Percentiles rank a stretch among this genome's conserved stretches.
Evolutionary conservation across 441 rosid genomes (phyloP).

Genomic region (Jatropha podagrica): DNA sequence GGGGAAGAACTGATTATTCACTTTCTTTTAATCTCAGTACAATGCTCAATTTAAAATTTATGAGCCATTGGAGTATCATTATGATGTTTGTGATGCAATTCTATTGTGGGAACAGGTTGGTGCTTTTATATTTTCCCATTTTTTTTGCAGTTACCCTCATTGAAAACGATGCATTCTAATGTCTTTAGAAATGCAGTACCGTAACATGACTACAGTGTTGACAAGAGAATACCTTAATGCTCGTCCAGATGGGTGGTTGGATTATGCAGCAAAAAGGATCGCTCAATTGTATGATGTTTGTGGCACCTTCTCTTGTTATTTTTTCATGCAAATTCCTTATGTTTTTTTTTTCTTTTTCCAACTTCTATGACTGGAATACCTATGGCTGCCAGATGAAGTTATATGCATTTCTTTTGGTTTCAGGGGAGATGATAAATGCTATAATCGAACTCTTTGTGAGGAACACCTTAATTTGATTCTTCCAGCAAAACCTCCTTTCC

Average conservation of each 20-base stretch:
- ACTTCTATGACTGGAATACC: background rate
- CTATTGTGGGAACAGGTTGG: slow-evolving; percentile 96
- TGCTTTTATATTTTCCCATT: slow-evolving; percentile 10
- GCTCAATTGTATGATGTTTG: slow-evolving; percentile 72
- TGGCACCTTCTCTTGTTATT: slow-evolving; percentile 9
- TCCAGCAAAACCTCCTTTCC: slow-evolving; percentile 91
- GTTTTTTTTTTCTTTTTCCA: background rate
- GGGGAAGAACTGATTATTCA: slow-evolving; percentile 7
- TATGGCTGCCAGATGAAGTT: background rate
- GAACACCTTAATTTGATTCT: slow-evolving; percentile 81
- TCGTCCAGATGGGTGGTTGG: slow-evolving; percentile 97
- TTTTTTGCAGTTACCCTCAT: slow-evolving; percentile 8
- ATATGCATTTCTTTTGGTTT: slow-evolving; percentile 24
- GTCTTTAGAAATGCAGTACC: slow-evolving; percentile 62
- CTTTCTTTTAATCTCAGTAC: slow-evolving; percentile 52
- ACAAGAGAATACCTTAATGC: slow-evolving; percentile 93
- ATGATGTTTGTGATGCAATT: slow-evolving; percentile 84
- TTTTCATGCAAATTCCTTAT: slow-evolving; percentile 11
- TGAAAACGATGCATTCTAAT: slow-evolving; percentile 30
- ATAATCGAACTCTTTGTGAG: slow-evolving; percentile 85
- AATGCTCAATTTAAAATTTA: slow-evolving; percentile 79
- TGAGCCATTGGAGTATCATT: slow-evolving; percentile 88
- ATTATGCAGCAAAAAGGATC: slow-evolving; percentile 94
- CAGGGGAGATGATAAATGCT: slow-evolving; percentile 90
- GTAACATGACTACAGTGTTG: slow-evolving; percentile 95